phyloP scores from a whole-genome alignment of 108 stramenopile species.

The Nannochloropsis gaditana region DNA sequence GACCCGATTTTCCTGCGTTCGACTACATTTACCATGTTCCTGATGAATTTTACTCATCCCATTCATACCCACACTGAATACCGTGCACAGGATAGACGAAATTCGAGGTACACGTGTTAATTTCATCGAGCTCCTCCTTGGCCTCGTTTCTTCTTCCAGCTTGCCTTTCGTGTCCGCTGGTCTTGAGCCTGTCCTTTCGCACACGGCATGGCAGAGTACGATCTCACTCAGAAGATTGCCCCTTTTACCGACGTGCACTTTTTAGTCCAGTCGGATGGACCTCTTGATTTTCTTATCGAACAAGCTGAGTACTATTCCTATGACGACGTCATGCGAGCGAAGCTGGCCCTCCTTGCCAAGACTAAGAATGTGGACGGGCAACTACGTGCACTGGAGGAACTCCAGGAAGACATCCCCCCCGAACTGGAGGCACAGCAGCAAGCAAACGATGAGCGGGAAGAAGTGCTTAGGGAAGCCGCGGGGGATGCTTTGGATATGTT shows the following conservation, averaged over 20 bases:
- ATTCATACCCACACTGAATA: too few species aligned
- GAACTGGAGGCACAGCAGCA: slow-evolving; percentile 56
- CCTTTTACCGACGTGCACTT: slow-evolving; percentile 88
- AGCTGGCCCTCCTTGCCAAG: slow-evolving; percentile 60
- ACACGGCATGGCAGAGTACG: slow-evolving; percentile 48
- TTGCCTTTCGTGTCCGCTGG: too few species aligned
- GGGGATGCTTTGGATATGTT: slow-evolving; percentile 58
- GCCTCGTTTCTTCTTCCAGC: too few species aligned
- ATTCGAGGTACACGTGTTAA: too few species aligned
- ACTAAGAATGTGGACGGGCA: slow-evolving; percentile 63
- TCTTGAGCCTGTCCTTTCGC: too few species aligned
- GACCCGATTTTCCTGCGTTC: too few species aligned
- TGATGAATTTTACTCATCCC: too few species aligned
- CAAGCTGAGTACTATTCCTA: slow-evolving; percentile 54
- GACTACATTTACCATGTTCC: too few species aligned
- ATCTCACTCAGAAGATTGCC: slow-evolving; percentile 73
- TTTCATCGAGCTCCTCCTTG: too few species aligned
- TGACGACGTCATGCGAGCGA: slow-evolving; percentile 68
- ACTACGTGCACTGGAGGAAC: slow-evolving; percentile 64
- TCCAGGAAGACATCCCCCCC: slow-evolving; percentile 64
- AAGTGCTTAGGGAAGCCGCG: slow-evolving; percentile 51
- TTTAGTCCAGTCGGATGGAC: slow-evolving; percentile 75
- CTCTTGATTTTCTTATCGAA: slow-evolving; percentile 71
- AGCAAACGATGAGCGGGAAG: slow-evolving; percentile 31
- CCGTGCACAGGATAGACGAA: too few species aligned